Conservation (phyloP, 768 basidiomycete genomes). For the Leucocoprinus leucothites region DNA sequence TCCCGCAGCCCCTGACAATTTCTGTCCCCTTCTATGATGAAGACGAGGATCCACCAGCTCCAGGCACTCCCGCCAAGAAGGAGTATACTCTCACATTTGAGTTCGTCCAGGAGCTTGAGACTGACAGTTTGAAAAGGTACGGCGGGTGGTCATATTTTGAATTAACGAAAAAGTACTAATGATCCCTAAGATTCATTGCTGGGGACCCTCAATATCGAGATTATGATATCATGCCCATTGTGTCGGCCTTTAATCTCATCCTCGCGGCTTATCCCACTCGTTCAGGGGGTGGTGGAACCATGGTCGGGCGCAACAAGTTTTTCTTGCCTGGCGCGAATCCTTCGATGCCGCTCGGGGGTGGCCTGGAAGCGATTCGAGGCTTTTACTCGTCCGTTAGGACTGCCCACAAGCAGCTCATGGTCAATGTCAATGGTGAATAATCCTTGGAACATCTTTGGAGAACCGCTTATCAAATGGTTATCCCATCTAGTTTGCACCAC, state of each 20-base stretch:
- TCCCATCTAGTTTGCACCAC: constrained; percentile 46
- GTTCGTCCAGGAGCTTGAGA: constrained; percentile 48
- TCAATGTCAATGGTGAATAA: constrained; percentile 59
- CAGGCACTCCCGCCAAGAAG: constrained; percentile 27
- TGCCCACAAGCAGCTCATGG: constrained; percentile 54
- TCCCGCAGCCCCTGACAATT: constrained; percentile 44
- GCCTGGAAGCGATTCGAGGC: constrained; percentile 54
- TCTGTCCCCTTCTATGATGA: constrained; percentile 46
- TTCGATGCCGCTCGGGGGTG: constrained; percentile 51
- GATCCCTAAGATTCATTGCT: constrained; percentile 44
- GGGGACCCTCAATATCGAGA: constrained; percentile 53
- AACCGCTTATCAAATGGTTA: neutral
- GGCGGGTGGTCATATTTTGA: neutral
- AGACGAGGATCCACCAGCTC: constrained; percentile 44
- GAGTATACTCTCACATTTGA: constrained; percentile 45
- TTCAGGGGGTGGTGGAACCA: constrained; percentile 53
- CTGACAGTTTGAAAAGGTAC: constrained; percentile 41
- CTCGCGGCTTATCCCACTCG: constrained; percentile 53
- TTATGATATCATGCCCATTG: constrained; percentile 54
- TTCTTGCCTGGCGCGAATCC: constrained; percentile 53
- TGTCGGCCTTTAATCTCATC: constrained; percentile 65
- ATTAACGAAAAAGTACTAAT: constrained; percentile 12
- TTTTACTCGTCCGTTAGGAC: constrained; percentile 62
- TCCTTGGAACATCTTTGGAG: constrained; percentile 19
- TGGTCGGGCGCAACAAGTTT: constrained; percentile 64